Percentiles rank a stretch among this genome's conserved stretches.
Evolutionary conservation across 352 stramenopile genomes (phyloP).

Genomic region (Phytophthora pluvialis): DNA sequence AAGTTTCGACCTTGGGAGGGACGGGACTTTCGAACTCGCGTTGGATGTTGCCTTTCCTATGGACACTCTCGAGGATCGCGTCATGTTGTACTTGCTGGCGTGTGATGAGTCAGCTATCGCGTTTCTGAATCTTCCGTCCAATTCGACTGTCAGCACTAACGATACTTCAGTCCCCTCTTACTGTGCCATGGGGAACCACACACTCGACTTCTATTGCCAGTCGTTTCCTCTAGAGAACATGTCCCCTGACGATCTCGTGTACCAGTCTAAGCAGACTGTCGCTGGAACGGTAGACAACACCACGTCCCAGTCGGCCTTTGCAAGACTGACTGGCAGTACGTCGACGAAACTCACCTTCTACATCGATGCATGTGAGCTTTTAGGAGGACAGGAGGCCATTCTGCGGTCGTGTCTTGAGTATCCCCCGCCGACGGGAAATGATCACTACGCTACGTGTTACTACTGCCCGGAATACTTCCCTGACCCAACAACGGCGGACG

Average conservation of each 20-base stretch:
- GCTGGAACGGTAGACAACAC: slow-evolving; percentile 14
- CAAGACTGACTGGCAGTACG: slow-evolving; percentile 18
- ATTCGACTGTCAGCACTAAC: background rate
- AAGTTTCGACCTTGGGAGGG: slow-evolving; percentile 38
- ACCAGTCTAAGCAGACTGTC: slow-evolving; percentile 41
- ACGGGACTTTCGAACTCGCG: slow-evolving; percentile 31
- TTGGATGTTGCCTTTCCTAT: slow-evolving; percentile 47
- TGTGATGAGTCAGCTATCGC: slow-evolving; percentile 39
- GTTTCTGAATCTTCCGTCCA: slow-evolving; percentile 25
- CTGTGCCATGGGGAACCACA: slow-evolving; percentile 58
- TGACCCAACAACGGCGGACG: background rate
- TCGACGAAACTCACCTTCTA: slow-evolving; percentile 46
- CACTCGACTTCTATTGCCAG: slow-evolving; percentile 52
- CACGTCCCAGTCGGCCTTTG: slow-evolving; percentile 12
- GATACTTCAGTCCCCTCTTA: slow-evolving; percentile 25
- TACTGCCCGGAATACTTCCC: slow-evolving; percentile 46
- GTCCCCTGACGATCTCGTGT: slow-evolving; percentile 34
- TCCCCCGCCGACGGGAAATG: background rate
- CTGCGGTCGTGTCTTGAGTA: slow-evolving; percentile 53
- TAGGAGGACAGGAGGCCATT: slow-evolving; percentile 43
- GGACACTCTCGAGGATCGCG: slow-evolving; percentile 37
- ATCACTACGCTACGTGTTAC: slow-evolving; percentile 37
- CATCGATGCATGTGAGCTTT: slow-evolving; percentile 63
- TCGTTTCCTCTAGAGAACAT: slow-evolving; percentile 52
- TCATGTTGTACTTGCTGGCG: slow-evolving; percentile 58